phyloP scores from a whole-genome alignment of 148 eudicot genomes.

The Linanthus parryae region DNA sequence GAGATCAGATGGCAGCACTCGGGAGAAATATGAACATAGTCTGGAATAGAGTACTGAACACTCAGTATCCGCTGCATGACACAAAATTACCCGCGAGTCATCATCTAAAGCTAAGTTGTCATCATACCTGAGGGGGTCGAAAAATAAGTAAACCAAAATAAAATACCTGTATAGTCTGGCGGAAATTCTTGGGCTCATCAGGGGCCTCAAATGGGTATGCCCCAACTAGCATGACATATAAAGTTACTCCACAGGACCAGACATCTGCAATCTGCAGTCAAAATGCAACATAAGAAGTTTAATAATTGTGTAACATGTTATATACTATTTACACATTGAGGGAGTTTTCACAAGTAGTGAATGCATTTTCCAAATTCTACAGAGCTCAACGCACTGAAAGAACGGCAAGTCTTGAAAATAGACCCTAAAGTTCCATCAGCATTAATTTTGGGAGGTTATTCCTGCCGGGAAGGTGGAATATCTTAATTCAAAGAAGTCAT shows the following conservation, averaged over 20 bases:
- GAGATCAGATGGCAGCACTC: conserved; percentile 75
- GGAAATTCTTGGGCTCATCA: conserved; percentile 62
- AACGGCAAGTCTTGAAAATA: too few species aligned
- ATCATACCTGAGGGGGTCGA: not conserved
- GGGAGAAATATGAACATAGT: conserved; percentile 39
- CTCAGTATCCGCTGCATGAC: conserved; percentile 57
- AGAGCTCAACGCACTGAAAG: too few species aligned
- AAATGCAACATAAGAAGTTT: too few species aligned
- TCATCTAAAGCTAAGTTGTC: not conserved
- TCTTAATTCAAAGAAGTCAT: too few species aligned
- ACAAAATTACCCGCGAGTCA: not conserved
- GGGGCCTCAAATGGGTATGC: conserved; percentile 92
- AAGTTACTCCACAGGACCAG: conserved; percentile 97
- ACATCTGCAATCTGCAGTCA: conserved; percentile 99
- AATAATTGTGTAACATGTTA: too few species aligned
- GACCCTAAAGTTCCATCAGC: too few species aligned
- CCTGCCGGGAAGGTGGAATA: too few species aligned
- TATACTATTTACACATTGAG: too few species aligned
- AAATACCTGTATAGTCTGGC: conserved; percentile 47
- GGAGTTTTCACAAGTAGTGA: too few species aligned
- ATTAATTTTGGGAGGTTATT: too few species aligned
- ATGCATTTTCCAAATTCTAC: too few species aligned
- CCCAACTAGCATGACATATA: conserved; percentile 86
- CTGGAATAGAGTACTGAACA: conserved; percentile 61
- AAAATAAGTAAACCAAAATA: not conserved